Evolutionary conservation across 1,284 basidiomycete genomes (phyloP).

Genomic region (Tilletia setariae): DNA sequence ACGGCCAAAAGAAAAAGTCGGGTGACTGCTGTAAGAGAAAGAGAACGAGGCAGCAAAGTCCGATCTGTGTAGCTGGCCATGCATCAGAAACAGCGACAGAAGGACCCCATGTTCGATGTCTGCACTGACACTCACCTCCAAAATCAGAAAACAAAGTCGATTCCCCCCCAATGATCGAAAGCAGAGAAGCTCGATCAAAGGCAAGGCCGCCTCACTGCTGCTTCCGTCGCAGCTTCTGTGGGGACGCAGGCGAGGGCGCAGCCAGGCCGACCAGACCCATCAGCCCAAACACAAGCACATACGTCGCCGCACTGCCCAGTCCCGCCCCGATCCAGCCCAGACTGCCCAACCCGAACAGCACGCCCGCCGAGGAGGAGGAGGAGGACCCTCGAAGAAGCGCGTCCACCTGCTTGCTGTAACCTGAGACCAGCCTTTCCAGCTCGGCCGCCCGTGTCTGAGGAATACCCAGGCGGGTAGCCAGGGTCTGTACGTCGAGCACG

Average conservation of each 20-base stretch:
- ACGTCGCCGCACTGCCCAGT: slow-evolving; percentile 11
- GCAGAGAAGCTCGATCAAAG: too few species aligned
- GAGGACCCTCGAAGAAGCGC: background rate
- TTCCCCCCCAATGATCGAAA: too few species aligned
- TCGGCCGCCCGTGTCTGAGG: background rate
- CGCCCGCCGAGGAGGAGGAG: background rate
- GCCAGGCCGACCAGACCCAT: slow-evolving; percentile 10
- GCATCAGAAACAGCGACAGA: too few species aligned
- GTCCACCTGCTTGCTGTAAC: background rate
- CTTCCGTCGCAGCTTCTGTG: background rate
- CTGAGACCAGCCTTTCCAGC: background rate
- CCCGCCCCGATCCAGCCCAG: slow-evolving; percentile 14
- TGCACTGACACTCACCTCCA: too few species aligned
- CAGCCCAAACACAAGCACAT: slow-evolving; percentile 11
- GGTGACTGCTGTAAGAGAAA: too few species aligned
- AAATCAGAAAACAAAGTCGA: too few species aligned
- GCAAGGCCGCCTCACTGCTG: background rate
- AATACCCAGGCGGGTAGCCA: background rate
- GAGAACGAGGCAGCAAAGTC: too few species aligned
- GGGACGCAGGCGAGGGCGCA: slow-evolving; percentile 1
- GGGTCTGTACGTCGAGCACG: background rate
- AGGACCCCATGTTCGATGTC: too few species aligned
- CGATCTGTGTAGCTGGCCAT: too few species aligned
- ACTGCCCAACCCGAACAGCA: background rate
- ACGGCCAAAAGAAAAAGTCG: too few species aligned